A percentile compares a stretch with the other conserved stretches of the same genome.
These are phyloP conservation scores for Coemansia sp. DNA, from an alignment of 192 early-diverging fungal genomes.

Conservation along the genomic window DNA sequence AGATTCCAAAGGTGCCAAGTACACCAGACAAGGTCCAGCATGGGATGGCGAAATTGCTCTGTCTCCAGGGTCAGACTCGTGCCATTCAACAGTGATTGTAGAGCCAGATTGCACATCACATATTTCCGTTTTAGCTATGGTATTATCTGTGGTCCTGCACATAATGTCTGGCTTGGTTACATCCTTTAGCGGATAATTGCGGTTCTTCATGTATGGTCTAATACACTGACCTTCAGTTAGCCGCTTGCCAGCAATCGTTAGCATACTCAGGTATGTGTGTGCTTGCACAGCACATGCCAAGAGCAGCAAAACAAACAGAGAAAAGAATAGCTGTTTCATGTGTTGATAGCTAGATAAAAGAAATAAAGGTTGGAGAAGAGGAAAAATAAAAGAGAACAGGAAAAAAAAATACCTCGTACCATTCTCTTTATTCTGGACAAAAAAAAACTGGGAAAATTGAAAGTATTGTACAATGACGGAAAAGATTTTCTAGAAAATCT, in stretches of 20 bases:
- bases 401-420: neutral
- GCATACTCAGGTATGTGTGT: conserved; percentile 26
- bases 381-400: neutral
- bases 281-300: conserved; percentile 17
- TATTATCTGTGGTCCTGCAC: conserved; percentile 9
- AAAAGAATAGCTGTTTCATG: conserved; percentile 7
- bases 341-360: neutral
- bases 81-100: conserved; percentile 9
- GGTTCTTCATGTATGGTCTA: conserved; percentile 13
- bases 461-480: neutral
- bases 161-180: conserved; percentile 3
- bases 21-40: conserved; percentile 13
- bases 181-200: conserved; percentile 26
- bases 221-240: conserved; percentile 23
- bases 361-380: neutral
- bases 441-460: neutral
- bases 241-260: conserved; percentile 14
- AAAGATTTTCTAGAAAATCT: neutral
- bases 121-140: neutral
- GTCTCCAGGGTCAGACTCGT: conserved; percentile 5
- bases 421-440: neutral
- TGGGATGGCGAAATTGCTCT: conserved; percentile 14
- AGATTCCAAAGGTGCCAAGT: conserved; percentile 6
- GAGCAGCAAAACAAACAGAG: neutral
- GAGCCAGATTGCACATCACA: conserved; percentile 19